These are phyloP conservation scores for Chionographis japonica DNA, from an alignment of 106 monocot genomes.

Conservation along the genomic window DNA sequence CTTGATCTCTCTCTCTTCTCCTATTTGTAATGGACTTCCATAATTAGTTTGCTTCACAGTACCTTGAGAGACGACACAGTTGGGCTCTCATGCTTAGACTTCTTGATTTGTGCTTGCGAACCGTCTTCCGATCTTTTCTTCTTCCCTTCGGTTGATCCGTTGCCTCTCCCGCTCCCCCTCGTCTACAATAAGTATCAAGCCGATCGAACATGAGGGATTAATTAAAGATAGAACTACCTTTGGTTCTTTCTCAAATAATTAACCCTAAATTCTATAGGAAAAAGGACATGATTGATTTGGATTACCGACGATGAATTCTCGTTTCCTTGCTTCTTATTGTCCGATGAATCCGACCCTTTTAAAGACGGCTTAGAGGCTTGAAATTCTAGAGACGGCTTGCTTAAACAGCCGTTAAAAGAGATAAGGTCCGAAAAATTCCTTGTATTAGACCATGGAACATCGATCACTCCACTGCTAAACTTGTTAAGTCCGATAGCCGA, in stretches of 20 bases:
- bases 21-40: no score
- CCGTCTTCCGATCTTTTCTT: slow-evolving; percentile 54
- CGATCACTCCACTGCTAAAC: slow-evolving; percentile 8
- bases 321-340: slow-evolving; percentile 22
- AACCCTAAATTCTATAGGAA: no score
- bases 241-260: background rate
- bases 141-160: slow-evolving; percentile 39
- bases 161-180: slow-evolving; percentile 32
- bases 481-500: slow-evolving; percentile 1
- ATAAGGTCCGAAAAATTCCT: slow-evolving; percentile 42
- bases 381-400: slow-evolving; percentile 19
- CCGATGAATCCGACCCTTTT: slow-evolving; percentile 9
- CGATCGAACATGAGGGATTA: no score
- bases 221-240: background rate
- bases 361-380: slow-evolving; percentile 15
- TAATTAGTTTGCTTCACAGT: background rate
- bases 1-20: no score
- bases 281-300: background rate
- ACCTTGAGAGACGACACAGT: slow-evolving; percentile 34
- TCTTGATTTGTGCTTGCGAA: slow-evolving; percentile 39
- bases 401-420: slow-evolving; percentile 21
- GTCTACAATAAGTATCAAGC: slow-evolving; percentile 15
- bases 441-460: slow-evolving; percentile 30
- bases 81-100: slow-evolving; percentile 43
- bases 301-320: slow-evolving; percentile 24